These are phyloP conservation scores for Salmacisia buchloeana DNA, from an alignment of 1,284 basidiomycete species.

Conservation along the genomic window DNA sequence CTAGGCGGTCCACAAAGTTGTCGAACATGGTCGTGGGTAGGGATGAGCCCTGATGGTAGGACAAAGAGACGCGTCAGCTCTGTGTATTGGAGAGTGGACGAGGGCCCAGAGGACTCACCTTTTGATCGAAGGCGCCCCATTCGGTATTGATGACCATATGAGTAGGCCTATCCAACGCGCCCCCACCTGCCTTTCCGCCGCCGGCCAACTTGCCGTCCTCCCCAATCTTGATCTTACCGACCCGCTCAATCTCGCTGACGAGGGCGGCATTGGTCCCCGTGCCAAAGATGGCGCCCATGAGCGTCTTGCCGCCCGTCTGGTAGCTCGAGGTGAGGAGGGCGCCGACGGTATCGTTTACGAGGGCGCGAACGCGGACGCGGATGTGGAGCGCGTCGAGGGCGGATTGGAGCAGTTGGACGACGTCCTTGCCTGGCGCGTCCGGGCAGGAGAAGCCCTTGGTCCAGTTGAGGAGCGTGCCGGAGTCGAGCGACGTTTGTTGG, in stretches of 20 bases:
- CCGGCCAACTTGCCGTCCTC: conserved; percentile 15
- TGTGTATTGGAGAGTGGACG: no score
- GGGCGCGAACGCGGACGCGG: conserved; percentile 84
- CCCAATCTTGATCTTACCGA: conserved; percentile 61
- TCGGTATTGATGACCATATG: conserved; percentile 95
- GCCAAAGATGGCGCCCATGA: conserved; percentile 86
- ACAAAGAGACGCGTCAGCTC: background rate
- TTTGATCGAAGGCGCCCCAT: conserved; percentile 93
- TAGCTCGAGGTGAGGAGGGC: conserved; percentile 88
- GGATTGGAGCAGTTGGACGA: conserved; percentile 84
- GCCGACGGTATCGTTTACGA: conserved; percentile 93
- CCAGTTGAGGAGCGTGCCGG: conserved; percentile 64
- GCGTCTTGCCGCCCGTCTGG: conserved; percentile 71
- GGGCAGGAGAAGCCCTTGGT: conserved; percentile 51
- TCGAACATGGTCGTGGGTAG: conserved; percentile 89
- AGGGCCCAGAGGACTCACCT: conserved; percentile 56
- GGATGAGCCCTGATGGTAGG: conserved; percentile 62
- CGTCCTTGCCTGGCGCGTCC: conserved; percentile 77
- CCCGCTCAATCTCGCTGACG: conserved; percentile 76
- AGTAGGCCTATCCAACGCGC: conserved; percentile 49
- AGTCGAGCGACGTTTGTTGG: conserved; percentile 85
- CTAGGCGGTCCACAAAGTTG: conserved; percentile 83
- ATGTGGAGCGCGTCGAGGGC: conserved; percentile 89
- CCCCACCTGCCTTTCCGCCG: background rate
- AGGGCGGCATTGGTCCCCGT: conserved; percentile 98